A percentile compares a stretch with the other conserved stretches of the same genome.
These are phyloP conservation scores for Hymenoscyphus occultus DNA, from an alignment of 2,329 filamentous ascomycete species.

Conservation along the genomic window DNA sequence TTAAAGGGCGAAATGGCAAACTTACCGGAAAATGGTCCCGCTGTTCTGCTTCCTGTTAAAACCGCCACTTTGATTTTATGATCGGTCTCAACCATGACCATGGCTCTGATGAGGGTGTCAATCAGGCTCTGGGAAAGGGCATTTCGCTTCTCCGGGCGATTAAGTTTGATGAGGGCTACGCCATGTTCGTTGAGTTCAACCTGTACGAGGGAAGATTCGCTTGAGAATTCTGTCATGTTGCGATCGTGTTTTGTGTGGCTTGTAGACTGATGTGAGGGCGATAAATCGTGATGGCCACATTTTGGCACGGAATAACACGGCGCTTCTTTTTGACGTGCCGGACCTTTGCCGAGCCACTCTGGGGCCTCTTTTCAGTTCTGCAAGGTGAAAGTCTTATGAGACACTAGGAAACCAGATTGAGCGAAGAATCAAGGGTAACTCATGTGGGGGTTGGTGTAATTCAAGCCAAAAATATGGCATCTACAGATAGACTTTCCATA, in stretches of 20 bases:
- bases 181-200: slow-evolving; percentile 33
- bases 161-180: slow-evolving; percentile 49
- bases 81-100: slow-evolving; percentile 47
- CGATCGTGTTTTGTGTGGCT: not conserved
- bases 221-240: slow-evolving; percentile 18
- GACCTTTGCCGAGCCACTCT: too few species aligned
- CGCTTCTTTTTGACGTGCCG: too few species aligned
- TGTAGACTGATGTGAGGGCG: too few species aligned
- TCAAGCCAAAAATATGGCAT: too few species aligned
- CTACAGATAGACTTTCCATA: too few species aligned
- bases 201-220: slow-evolving; percentile 26
- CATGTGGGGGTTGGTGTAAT: too few species aligned
- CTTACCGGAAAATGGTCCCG: slow-evolving; percentile 22
- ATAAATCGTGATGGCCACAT: too few species aligned
- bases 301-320: too few species aligned
- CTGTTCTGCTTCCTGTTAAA: slow-evolving; percentile 42
- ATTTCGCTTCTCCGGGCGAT: slow-evolving; percentile 56
- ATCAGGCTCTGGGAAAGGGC: slow-evolving; percentile 47
- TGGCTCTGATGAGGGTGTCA: slow-evolving; percentile 15
- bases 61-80: slow-evolving; percentile 52
- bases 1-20: not conserved
- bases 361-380: too few species aligned
- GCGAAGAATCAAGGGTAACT: too few species aligned
- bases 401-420: too few species aligned
- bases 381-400: too few species aligned